Evolutionary conservation across 2,329 filamentous ascomycete species (phyloP), one percentile per base, ranked within the genome.

Genomic region (Diaporthe vexans): DNA sequence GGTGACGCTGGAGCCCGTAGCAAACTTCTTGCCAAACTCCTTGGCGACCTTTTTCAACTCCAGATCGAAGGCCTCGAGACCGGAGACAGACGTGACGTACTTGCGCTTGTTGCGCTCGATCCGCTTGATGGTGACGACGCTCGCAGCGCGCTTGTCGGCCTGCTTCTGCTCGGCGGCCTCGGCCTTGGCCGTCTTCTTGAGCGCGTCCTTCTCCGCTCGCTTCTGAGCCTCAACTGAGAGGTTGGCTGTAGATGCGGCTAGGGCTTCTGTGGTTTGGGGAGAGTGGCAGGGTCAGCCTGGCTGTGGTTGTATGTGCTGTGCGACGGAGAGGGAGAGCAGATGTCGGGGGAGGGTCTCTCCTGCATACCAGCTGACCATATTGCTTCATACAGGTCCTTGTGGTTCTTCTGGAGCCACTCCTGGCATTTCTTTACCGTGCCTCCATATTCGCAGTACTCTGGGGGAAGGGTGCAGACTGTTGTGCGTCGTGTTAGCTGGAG

Each of bases 71-170:
- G 93, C 92, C 83, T 99, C 97, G 26, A 99, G 88, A 0, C 97
- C 97, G 9, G 91, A 91, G n/a, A 99, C 92, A 21, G 95, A 93
- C 0, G 97, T 99, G 72, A 99, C 95, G 82, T 92, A 97, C 87
- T 99, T 99, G 81, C 97, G 92, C 89, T 99, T 99, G 85, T 98
- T 98, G 77, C 97, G 92, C 88, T 98, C 97, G 79, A 99, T 97
- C 35, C 97, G 94, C 90, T 98, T 98, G 86, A 99, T 98, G 73
- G 91, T 92, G 71, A 99, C 87, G 81, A 95, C 93, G 77, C 93
- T 94, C 75, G 93, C 91, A 51, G 95, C 94, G 78, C 96, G 93
- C 81, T 93, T 92, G 82, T 95, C 94, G 33, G 92, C 92, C 77
- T 95, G 92, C 82, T 95, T 95, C 76, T 93, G 91, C 85, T 98